These are phyloP conservation scores for Pythium aquatile DNA, from an alignment of 352 stramenopile species.

Conservation along the genomic window DNA sequence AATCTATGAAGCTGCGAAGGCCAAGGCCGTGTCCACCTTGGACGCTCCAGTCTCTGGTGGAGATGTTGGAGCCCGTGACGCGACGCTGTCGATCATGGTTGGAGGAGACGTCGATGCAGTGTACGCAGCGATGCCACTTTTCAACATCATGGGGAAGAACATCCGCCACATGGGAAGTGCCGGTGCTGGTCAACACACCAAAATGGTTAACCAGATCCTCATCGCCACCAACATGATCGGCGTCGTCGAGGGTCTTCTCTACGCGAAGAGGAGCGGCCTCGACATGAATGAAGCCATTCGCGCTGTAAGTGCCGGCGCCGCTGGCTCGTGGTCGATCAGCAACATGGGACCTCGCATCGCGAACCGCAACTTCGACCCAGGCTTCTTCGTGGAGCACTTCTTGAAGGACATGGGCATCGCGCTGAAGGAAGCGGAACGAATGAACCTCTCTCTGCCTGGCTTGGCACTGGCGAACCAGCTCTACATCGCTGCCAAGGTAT, in stretches of 20 bases:
- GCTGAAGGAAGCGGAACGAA: constrained; percentile 80
- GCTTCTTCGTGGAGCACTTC: constrained; percentile 92
- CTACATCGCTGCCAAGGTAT: constrained; percentile 81
- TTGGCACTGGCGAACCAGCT: constrained; percentile 84
- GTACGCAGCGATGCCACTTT: constrained; percentile 80
- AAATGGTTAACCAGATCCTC: constrained; percentile 93
- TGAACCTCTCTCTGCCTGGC: constrained; percentile 84
- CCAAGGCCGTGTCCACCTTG: constrained; percentile 68
- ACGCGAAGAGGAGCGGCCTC: constrained; percentile 84
- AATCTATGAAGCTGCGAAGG: constrained; percentile 75
- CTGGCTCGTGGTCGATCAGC: constrained; percentile 88
- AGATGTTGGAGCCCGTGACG: constrained; percentile 86
- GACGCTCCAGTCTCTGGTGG: constrained; percentile 86
- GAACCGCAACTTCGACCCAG: constrained; percentile 87
- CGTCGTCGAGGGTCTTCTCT: constrained; percentile 86
- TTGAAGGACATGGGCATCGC: constrained; percentile 91
- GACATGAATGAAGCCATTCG: constrained; percentile 88
- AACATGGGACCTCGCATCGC: constrained; percentile 88
- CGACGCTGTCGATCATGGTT: constrained; percentile 89
- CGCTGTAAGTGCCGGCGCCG: constrained; percentile 80
- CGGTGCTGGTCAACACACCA: constrained; percentile 86
- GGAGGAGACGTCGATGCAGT: constrained; percentile 83
- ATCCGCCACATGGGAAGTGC: constrained; percentile 85
- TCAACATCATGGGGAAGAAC: constrained; percentile 89
- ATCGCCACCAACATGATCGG: constrained; percentile 90